phyloP scores from a whole-genome alignment of 2,329 filamentous ascomycete species.

The Lomentospora prolificans region DNA sequence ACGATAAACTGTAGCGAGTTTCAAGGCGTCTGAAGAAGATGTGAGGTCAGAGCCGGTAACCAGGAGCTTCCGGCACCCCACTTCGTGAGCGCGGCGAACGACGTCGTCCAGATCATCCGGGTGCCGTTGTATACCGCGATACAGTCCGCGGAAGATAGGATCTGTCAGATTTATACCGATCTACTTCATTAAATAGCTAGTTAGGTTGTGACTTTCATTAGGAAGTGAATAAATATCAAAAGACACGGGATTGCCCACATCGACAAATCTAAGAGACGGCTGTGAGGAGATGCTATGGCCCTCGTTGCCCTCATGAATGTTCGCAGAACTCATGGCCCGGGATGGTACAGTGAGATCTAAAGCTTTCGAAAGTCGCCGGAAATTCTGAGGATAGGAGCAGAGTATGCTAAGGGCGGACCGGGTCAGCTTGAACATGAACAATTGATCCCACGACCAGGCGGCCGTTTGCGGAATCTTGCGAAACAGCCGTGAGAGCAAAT shows the following conservation, averaged over 20 bases:
- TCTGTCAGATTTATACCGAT: slow-evolving; percentile 96
- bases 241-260: slow-evolving; percentile 34
- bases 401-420: not conserved
- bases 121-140: slow-evolving; percentile 70
- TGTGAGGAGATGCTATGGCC: not conserved
- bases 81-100: slow-evolving; percentile 64
- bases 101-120: slow-evolving; percentile 67
- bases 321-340: too few relatives aligned
- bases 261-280: slow-evolving; percentile 44
- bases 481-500: too few relatives aligned
- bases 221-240: not conserved
- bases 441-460: too few relatives aligned
- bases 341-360: not conserved
- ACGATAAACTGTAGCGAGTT: slow-evolving; percentile 67
- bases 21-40: slow-evolving; percentile 65
- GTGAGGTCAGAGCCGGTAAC: slow-evolving; percentile 82
- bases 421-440: not conserved
- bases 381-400: not conserved
- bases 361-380: not conserved
- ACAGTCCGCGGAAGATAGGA: slow-evolving; percentile 74
- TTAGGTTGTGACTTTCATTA: too few relatives aligned
- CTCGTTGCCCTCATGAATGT: not conserved
- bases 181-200: slow-evolving; percentile 24
- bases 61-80: slow-evolving; percentile 83
- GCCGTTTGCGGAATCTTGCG: too few relatives aligned